Evolutionary conservation across 305 asterid species (phyloP).

Genomic region (Solanum hybrid): DNA sequence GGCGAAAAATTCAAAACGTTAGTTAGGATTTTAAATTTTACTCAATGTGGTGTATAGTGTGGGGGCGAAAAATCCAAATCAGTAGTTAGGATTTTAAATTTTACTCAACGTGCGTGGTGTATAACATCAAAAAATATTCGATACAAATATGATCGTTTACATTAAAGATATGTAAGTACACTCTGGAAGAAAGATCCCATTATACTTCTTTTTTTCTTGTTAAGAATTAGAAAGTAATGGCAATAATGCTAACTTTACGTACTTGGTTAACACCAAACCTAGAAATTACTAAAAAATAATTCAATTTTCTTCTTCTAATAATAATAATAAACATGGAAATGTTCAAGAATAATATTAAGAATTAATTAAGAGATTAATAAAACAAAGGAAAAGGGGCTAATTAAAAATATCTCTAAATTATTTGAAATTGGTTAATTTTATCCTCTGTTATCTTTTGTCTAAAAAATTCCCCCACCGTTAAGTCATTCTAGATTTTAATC

Average conservation of each 20-base stretch:
- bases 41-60: too few relatives aligned
- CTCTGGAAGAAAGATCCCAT: background rate
- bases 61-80: background rate
- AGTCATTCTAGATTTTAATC: too few relatives aligned
- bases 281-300: too few relatives aligned
- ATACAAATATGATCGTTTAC: background rate
- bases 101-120: background rate
- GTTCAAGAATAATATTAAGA: background rate
- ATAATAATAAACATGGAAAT: background rate
- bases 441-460: background rate
- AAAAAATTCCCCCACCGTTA: background rate
- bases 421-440: too few relatives aligned
- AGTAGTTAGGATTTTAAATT: too few relatives aligned
- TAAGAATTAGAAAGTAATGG: background rate
- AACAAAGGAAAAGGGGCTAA: background rate
- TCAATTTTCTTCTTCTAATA: too few relatives aligned
- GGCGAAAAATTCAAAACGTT: background rate
- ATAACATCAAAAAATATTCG: background rate
- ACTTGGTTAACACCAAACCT: background rate
- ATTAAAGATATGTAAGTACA: background rate
- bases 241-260: background rate
- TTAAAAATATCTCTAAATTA: too few relatives aligned
- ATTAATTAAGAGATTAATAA: background rate
- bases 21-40: too few relatives aligned
- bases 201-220: too few relatives aligned